These are phyloP conservation scores for Saccharum spontaneum DNA, from an alignment of 176 grass and related monocot genomes.

Conservation along the genomic window DNA sequence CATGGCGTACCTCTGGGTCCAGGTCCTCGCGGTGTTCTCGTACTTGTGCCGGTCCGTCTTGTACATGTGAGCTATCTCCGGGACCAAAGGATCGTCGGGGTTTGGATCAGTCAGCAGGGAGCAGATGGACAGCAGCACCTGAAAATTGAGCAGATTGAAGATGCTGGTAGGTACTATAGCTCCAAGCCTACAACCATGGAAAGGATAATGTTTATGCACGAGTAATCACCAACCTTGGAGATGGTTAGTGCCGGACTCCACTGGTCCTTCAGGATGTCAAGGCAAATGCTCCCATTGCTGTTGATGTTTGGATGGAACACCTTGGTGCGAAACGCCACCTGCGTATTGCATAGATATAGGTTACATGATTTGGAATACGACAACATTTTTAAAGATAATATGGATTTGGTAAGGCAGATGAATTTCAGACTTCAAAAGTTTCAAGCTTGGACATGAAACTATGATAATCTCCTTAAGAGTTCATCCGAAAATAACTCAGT, in stretches of 20 bases:
- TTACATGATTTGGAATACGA: not conserved
- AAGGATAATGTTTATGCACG: not conserved
- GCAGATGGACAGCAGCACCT: slow-evolving; percentile 79
- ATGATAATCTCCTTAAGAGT: not conserved
- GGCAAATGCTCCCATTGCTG: slow-evolving; percentile 82
- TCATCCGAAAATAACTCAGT: not conserved
- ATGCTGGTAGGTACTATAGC: not conserved
- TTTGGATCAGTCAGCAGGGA: slow-evolving; percentile 69
- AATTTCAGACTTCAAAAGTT: not conserved
- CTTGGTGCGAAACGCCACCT: slow-evolving; percentile 80
- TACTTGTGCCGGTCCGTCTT: slow-evolving; percentile 76
- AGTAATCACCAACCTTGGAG: slow-evolving; percentile 54
- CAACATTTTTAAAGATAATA: not conserved
- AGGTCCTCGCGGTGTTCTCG: slow-evolving; percentile 65
- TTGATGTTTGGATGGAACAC: slow-evolving; percentile 83
- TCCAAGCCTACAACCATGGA: not conserved
- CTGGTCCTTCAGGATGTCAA: slow-evolving; percentile 83
- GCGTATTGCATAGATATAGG: slow-evolving; percentile 24
- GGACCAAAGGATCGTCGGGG: slow-evolving; percentile 77
- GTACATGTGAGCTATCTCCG: slow-evolving; percentile 83
- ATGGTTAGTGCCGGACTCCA: slow-evolving; percentile 79
- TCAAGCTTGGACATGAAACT: not conserved
- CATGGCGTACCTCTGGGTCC: slow-evolving; percentile 82
- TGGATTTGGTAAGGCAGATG: not conserved
- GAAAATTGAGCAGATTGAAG: not conserved